Evolutionary conservation across 805 yeast species (phyloP), one percentile per base, ranked within the genome.

Genomic region (Metschnikowia henanensis): DNA sequence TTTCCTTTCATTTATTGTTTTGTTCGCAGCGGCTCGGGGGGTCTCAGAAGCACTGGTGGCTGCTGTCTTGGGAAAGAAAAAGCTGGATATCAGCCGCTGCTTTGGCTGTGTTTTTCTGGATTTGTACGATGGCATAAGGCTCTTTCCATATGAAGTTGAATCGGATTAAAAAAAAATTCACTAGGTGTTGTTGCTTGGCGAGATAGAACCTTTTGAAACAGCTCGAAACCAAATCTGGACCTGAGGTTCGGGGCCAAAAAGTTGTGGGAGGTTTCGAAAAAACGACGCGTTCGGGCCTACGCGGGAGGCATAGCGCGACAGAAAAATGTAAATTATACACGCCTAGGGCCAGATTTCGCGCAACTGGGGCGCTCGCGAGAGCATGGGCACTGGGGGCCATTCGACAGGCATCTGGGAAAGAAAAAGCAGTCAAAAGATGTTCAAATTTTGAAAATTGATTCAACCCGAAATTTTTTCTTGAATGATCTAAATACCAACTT

Each of bases 11-110:
- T 30, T 25, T 15, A 23, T 17, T 30, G 44, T 21, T 22, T 44
- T 39, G 12, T 35, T 21, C n/a, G 35, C 36, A 12, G 38, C 10
- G 31, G 23, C 45, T 13, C 29, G 28, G 21, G 41, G 13, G 28
- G 45, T 32, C 35, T 35, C 33, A 15, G 45, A 12, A 31, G 6
- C 28, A 6, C 41, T 31, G 32, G 36, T 29, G 22, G 47, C 31
- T 13, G 42, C 34, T 20, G 40, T 16, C 18, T 33, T 38, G 3
- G 48, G 48, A 25, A 42, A 40, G 35, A 66, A 66, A 52, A 65
- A 66, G 39, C 60, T 59, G 6, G 65, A 51, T 13, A 66, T 64
- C 42, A 50, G 54, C 37, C 54, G 45, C 52, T 66, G 72, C 38
- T 41, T 52, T 30, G 41, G 39, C 30, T 26, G 44, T 3, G 43